Evolutionary conservation across 495 filamentous ascomycete genomes (phyloP).

Genomic region (Lineolata rhizophorae): DNA sequence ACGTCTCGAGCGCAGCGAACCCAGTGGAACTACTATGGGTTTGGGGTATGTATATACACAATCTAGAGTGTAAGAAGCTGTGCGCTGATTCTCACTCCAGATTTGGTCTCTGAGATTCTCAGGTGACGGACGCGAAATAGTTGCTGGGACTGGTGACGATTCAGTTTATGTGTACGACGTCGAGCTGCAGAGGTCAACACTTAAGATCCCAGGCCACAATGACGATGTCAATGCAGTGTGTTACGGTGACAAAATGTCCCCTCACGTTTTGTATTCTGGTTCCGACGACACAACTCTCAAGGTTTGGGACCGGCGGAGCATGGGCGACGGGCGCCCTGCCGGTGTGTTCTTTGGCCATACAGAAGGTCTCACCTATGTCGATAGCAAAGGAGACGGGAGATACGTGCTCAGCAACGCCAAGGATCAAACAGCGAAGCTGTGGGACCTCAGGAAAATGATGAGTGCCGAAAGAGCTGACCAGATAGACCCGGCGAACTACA

Average conservation of each 20-base stretch:
- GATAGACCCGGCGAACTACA: conserved; percentile 29
- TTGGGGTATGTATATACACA: conserved; percentile 9
- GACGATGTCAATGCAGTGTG: conserved; percentile 95
- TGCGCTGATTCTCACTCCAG: not conserved
- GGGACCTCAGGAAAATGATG: conserved; percentile 79
- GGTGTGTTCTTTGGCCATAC: conserved; percentile 89
- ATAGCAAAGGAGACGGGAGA: conserved; percentile 87
- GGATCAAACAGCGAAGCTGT: conserved; percentile 93
- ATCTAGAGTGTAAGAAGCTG: no score
- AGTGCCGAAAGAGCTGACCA: conserved; percentile 37
- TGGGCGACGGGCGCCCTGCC: conserved; percentile 71
- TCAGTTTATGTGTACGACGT: conserved; percentile 89
- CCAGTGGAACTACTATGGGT: no score
- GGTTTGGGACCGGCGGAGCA: conserved; percentile 85
- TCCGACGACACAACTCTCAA: conserved; percentile 89
- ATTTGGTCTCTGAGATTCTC: conserved; percentile 76
- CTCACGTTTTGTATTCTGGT: conserved; percentile 90
- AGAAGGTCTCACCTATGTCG: conserved; percentile 85
- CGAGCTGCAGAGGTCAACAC: conserved; percentile 47
- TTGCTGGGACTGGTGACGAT: conserved; percentile 61
- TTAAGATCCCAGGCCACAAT: conserved; percentile 55
- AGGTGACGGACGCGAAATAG: conserved; percentile 75
- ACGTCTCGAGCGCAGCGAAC: not conserved
- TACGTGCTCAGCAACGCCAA: conserved; percentile 90
- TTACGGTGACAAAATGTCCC: conserved; percentile 72